phyloP scores from a whole-genome alignment of 129 eudicot species.

The Flaveria brownii region DNA sequence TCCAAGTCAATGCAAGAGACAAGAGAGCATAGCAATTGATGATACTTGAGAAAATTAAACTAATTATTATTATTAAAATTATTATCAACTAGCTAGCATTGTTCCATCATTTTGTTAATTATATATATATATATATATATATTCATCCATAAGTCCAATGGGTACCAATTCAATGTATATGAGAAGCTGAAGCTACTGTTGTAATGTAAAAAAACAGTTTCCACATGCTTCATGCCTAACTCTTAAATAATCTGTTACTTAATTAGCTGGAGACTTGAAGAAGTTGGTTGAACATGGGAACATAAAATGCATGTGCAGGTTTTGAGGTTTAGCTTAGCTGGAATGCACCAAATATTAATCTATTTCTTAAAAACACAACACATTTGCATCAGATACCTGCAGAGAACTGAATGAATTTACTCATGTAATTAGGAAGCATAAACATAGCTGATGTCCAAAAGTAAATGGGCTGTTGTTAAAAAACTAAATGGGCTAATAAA shows the following conservation, averaged over 20 bases:
- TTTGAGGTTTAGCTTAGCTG: conserved; percentile 42
- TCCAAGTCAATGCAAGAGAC: conserved; percentile 38
- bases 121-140: conserved; percentile 24
- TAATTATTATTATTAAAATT: conserved; percentile 16
- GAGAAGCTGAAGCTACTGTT: conserved; percentile 38
- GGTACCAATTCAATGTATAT: conserved; percentile 37
- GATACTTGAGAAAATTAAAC: conserved; percentile 25
- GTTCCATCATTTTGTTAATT: conserved; percentile 25
- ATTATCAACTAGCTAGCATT: conserved; percentile 8
- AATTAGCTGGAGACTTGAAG: conserved; percentile 37
- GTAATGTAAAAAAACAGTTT: conserved; percentile 11
- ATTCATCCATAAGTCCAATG: conserved; percentile 28
- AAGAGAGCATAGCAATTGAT: conserved; percentile 31
- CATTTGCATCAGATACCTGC: conserved; percentile 7
- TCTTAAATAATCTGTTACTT: conserved; percentile 38
- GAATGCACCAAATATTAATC: conserved; percentile 21
- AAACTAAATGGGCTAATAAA: background rate
- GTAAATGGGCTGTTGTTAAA: background rate
- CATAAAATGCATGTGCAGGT: conserved; percentile 39
- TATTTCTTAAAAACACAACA: conserved; percentile 17
- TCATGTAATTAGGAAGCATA: background rate
- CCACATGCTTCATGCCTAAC: conserved; percentile 42
- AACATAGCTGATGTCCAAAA: background rate
- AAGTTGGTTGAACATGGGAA: conserved; percentile 45
- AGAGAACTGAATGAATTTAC: background rate